Base-by-base conservation (phyloP, 2,329 filamentous ascomycete species). In the Colletotrichum falcatum region DNA sequence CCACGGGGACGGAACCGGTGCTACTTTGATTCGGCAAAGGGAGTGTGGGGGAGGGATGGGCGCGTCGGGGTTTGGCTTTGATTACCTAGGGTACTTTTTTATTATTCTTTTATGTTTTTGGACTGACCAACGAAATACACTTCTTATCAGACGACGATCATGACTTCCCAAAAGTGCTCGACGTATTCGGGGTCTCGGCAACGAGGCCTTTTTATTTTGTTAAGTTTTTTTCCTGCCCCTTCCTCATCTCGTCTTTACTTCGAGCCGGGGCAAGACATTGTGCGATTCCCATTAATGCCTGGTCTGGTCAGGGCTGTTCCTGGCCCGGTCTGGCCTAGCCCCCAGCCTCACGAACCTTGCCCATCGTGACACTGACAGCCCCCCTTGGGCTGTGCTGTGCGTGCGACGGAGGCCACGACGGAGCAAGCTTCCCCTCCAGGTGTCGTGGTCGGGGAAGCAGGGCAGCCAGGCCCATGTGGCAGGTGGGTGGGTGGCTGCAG, bases 51-150 rank as follows among this genome's bases (percentile, higher is more conserved):
- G 6, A 44, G 2, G 42, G 39, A 67, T 9, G 58, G 67, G 67
- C 67, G 67, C 53, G 67, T 53, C 58, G 58, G 67, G 64, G 64
- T 62, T 70, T 39, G 56, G 56, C 49, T 54, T 67, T 53, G 59
- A 62, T 70, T 67, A 70, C 64, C 67, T 70, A 70, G 64, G 64
- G 60, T 53, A 58, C 58, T 59, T 59, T 44, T 44, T 44, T 44
- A 9, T 20, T 44, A 8, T 44, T 44, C n/a, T n/a, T n/a, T 20
- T 9, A 14, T 39, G 14, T 39, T 1, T 33, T 33, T n/a, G n/a
- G n/a, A n/a, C 30, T 33, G 37, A 63, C 26, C 44, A 60, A 69
- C 39, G 48, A 62, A 61, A 66, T 59, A 46, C 44, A 70, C 67
- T 62, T 62, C 66, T n/a, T 49, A 28, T 70, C 39, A 61, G 48